Conservation (phyloP, 495 filamentous ascomycete genomes). For the Hypoxylon lienhwacheense region DNA sequence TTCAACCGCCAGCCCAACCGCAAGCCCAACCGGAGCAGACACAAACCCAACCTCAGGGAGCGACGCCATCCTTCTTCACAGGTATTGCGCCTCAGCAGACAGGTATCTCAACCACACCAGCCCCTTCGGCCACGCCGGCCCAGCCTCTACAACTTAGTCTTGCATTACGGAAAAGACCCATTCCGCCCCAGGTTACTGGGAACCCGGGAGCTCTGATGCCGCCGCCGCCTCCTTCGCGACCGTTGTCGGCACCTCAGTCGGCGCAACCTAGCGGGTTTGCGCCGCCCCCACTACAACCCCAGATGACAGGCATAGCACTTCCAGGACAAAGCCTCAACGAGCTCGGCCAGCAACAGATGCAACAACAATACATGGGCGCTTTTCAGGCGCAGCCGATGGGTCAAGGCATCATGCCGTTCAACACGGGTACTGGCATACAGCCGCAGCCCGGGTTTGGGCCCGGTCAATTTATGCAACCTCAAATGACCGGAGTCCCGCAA, state of each 20-base stretch:
- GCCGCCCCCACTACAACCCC: slow-evolving; percentile 74
- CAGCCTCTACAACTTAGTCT: slow-evolving; percentile 46
- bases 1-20: slow-evolving; percentile 48
- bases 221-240: slow-evolving; percentile 79
- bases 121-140: slow-evolving; percentile 27
- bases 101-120: slow-evolving; percentile 38
- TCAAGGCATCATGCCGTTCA: slow-evolving; percentile 45
- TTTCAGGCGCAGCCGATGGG: slow-evolving; percentile 49
- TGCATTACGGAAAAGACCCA: slow-evolving; percentile 68
- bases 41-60: slow-evolving; percentile 55
- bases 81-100: slow-evolving; percentile 40
- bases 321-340: slow-evolving; percentile 77
- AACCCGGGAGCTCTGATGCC: slow-evolving; percentile 64
- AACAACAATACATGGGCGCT: slow-evolving; percentile 53
- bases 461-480: slow-evolving; percentile 52
- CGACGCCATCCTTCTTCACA: slow-evolving; percentile 54
- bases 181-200: slow-evolving; percentile 64
- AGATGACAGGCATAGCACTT: slow-evolving; percentile 79
- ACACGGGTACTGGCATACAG: slow-evolving; percentile 44
- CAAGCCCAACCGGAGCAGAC: slow-evolving; percentile 50
- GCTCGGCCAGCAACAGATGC: slow-evolving; percentile 66
- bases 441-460: slow-evolving; percentile 62
- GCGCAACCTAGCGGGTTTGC: slow-evolving; percentile 74
- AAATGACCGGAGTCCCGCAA: slow-evolving; percentile 43
- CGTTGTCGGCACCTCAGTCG: slow-evolving; percentile 87